Evolutionary conservation across 2,329 filamentous ascomycete genomes (phyloP).

Genomic region (Stylonectria norvegica): DNA sequence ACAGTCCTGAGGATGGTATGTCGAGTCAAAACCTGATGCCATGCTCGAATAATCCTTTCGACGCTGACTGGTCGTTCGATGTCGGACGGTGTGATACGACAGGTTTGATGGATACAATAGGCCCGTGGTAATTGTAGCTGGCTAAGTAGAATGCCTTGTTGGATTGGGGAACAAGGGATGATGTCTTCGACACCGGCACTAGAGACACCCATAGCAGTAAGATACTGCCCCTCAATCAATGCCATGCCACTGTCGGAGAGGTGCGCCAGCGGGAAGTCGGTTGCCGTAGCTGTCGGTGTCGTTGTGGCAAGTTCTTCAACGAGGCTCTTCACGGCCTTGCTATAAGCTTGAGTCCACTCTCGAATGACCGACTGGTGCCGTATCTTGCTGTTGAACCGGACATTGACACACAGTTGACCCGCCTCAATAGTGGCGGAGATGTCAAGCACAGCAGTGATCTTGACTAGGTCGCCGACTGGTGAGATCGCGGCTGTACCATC

Average conservation of each 20-base stretch:
- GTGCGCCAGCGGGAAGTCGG: neutral
- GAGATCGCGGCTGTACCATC: neutral
- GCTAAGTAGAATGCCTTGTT: slow-evolving; percentile 33
- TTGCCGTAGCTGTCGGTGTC: neutral
- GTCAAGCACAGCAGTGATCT: neutral
- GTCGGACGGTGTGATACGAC: neutral
- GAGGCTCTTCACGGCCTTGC: neutral
- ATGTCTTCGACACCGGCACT: slow-evolving; percentile 10
- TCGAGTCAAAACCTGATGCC: slow-evolving; percentile 14
- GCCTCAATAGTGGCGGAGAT: slow-evolving; percentile 3
- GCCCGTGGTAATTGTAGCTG: slow-evolving; percentile 3
- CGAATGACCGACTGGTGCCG: neutral
- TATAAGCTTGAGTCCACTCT: neutral
- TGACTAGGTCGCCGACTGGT: neutral
- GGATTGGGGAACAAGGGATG: slow-evolving; percentile 32
- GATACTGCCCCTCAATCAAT: slow-evolving; percentile 7
- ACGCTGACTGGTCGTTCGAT: neutral
- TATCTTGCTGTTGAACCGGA: neutral
- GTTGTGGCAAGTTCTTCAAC: neutral
- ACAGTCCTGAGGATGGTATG: slow-evolving; percentile 24
- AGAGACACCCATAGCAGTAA: slow-evolving; percentile 1
- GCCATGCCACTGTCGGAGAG: slow-evolving; percentile 4
- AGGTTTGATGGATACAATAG: slow-evolving; percentile 4
- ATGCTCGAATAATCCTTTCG: slow-evolving; percentile 12
- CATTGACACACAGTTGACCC: neutral